These are phyloP conservation scores for Raphanus hybrid DNA, from an alignment of 441 rosid species.

Conservation along the genomic window DNA sequence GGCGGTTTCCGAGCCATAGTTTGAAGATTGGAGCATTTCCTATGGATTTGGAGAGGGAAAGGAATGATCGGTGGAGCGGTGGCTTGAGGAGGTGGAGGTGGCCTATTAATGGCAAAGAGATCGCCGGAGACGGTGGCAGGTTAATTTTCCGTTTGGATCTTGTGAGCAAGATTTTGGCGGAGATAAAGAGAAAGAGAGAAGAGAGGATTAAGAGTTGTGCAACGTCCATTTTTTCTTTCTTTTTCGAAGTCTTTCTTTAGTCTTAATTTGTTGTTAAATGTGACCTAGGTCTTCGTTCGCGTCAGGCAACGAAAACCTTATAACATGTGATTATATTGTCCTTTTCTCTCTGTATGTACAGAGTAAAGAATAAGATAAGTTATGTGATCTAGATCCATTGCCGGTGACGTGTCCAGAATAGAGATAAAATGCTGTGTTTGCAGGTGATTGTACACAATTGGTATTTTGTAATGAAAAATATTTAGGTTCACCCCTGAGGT, in stretches of 20 bases:
- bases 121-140: conserved; percentile 56
- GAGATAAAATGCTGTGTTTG: too few species aligned
- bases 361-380: too few species aligned
- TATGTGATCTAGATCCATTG: too few species aligned
- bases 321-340: too few species aligned
- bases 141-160: conserved; percentile 19
- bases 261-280: background rate
- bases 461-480: too few species aligned
- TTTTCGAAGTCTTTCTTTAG: background rate
- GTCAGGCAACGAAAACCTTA: too few species aligned
- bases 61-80: conserved; percentile 50
- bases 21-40: conserved; percentile 48
- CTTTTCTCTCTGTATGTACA: too few species aligned
- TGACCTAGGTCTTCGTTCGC: too few species aligned
- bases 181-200: conserved; percentile 17
- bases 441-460: too few species aligned
- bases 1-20: conserved; percentile 52
- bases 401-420: too few species aligned
- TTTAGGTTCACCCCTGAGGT: too few species aligned
- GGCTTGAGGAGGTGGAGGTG: conserved; percentile 58
- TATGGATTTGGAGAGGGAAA: conserved; percentile 37
- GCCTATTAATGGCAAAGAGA: conserved; percentile 53
- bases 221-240: conserved; percentile 16
- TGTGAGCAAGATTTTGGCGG: background rate
- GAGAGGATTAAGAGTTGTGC: background rate